Conservation (phyloP, 1,284 basidiomycete species). For the Mrakiaceae sp. region DNA sequence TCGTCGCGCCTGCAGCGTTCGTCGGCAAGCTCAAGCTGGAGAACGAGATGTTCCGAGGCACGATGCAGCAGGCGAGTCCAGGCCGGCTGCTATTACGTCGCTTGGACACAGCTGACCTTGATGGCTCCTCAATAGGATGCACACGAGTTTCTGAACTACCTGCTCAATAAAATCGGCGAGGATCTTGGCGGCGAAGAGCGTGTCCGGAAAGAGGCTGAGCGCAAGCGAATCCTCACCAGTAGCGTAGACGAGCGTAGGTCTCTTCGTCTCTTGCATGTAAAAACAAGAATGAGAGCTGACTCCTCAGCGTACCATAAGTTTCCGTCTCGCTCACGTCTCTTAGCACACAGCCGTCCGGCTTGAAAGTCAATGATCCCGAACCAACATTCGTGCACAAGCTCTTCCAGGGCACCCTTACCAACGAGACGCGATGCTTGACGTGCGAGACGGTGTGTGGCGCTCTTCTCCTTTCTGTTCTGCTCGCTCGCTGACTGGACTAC, state of each 20-base stretch:
- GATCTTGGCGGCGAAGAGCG: constrained; percentile 64
- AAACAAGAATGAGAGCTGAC: not conserved
- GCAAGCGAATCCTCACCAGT: constrained; percentile 26
- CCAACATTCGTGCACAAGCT: constrained; percentile 75
- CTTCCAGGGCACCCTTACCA: constrained; percentile 87
- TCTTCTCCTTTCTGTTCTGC: not conserved
- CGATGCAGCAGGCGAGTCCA: constrained; percentile 47
- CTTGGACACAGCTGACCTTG: not conserved
- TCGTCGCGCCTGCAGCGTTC: constrained; percentile 74
- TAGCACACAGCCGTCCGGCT: not conserved
- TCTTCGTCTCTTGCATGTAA: not conserved
- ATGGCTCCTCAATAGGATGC: constrained; percentile 55
- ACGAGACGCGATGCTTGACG: constrained; percentile 91
- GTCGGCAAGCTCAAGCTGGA: constrained; percentile 80
- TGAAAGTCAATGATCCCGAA: not conserved
- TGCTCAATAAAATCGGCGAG: constrained; percentile 86
- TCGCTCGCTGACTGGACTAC: constrained; percentile 8
- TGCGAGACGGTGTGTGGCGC: constrained; percentile 71
- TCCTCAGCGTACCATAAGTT: constrained; percentile 9
- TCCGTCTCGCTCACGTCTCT: constrained; percentile 20
- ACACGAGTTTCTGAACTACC: constrained; percentile 91
- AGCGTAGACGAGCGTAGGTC: not conserved
- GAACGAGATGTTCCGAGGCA: constrained; percentile 74
- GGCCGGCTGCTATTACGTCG: not conserved
- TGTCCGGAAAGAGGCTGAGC: constrained; percentile 20